These are phyloP conservation scores for Maudiozyma barnettii DNA, from an alignment of 805 yeast genomes.

Conservation along the genomic window DNA sequence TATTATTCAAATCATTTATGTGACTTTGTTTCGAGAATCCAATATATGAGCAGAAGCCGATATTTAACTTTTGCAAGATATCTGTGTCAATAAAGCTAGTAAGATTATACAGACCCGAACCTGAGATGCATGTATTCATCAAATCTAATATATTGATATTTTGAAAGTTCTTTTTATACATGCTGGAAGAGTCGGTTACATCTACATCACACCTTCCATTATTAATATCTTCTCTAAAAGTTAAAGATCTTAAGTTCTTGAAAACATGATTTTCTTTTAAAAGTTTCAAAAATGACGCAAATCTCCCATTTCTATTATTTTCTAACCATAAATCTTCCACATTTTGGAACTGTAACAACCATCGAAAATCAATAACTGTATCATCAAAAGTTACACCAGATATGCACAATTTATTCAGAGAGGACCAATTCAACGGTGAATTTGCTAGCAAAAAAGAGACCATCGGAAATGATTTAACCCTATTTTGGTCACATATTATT, in stretches of 20 bases:
- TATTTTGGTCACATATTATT: conserved; percentile 17
- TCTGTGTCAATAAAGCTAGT: conserved; percentile 7
- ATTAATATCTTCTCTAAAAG: conserved; percentile 22
- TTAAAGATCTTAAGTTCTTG: conserved; percentile 13
- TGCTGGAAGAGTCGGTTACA: background rate
- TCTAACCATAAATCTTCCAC: conserved; percentile 26
- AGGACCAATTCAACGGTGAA: background rate
- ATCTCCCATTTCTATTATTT: conserved; percentile 16
- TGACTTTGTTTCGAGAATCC: conserved; percentile 5
- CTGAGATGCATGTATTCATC: conserved; percentile 26
- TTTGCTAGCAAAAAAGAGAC: conserved; percentile 6
- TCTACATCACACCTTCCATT: conserved; percentile 10
- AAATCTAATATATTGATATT: conserved; percentile 16
- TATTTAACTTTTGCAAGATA: conserved; percentile 13
- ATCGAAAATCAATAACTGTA: conserved; percentile 8
- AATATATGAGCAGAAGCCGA: conserved; percentile 24
- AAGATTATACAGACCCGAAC: conserved; percentile 15
- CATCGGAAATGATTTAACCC: conserved; percentile 14
- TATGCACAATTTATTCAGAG: conserved; percentile 4
- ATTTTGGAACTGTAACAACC: conserved; percentile 17
- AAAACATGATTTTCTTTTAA: conserved; percentile 12
- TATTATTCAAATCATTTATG: conserved; percentile 3
- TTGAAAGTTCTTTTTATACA: conserved; percentile 12
- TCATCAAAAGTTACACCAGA: conserved; percentile 14
- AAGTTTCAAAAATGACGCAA: conserved; percentile 12